Evolutionary conservation across 23 red algal genomes (phyloP), one percentile per base, ranked within the genome.

Genomic region (Cyanidium caldarium): DNA sequence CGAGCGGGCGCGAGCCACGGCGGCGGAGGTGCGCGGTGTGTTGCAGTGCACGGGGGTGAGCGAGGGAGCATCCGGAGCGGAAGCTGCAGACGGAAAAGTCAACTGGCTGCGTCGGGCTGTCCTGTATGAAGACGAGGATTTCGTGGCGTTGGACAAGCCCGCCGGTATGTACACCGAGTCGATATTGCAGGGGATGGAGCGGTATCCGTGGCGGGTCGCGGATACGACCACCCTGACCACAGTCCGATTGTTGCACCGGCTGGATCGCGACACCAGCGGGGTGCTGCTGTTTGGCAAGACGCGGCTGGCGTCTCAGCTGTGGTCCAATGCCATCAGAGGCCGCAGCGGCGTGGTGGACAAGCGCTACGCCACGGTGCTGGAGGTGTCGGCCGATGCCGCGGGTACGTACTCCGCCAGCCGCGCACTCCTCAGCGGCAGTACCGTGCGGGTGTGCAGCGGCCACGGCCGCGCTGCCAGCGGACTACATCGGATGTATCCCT

Each of bases 191-290:
- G n/a, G 51, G 5, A 5, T 28, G 31, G 5, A 28, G 7, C n/a
- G n/a, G 7, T 28, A 61, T 10, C 7, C 13, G n/a, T 61, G 51
- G 51, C 51, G 51, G 7, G n/a, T 61, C 7, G 51, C 23, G 13
- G n/a, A n/a, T n/a, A n/a, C n/a, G n/a, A n/a, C n/a, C n/a, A n/a
- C n/a, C n/a, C n/a, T n/a, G n/a, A n/a, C n/a, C n/a, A n/a, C n/a
- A n/a, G n/a, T n/a, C n/a, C n/a, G n/a, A n/a, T n/a, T n/a, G n/a
- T n/a, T n/a, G n/a, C 19, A 61, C 23, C 51, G 51, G 31, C 51
- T 61, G n/a, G 51, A 61, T 25, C 51, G 51, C 10, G 51, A 61
- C 31, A 61, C 51, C n/a, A 61, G 51, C 23, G 51, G 51, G n/a
- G 21, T 61, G 10, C 21, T 61, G 31, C 51, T 61, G 10, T 61